Evolutionary conservation across 23 red algal genomes (phyloP), one percentile per base, ranked within the genome.

Genomic region (Cyanidium caldarium): DNA sequence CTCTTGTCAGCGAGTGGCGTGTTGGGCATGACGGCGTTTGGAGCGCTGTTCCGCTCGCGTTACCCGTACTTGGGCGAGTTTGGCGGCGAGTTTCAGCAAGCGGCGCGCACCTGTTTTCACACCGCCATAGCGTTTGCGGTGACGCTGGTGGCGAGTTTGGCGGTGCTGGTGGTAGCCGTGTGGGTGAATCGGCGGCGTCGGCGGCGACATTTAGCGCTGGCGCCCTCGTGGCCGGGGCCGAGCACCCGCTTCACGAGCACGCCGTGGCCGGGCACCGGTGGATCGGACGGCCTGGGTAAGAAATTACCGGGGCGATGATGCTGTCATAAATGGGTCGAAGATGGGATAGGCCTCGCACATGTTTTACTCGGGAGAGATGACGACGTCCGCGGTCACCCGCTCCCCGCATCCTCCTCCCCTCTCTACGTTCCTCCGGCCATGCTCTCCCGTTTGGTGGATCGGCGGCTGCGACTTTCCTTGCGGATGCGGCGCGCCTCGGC

Each of bases 401-500:
- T n/a, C n/a, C n/a, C n/a, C n/a, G 40, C 40, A 43, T 12, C 40
- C 40, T 43, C 40, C 10, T 43, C 17, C 40, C 17, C 40, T 12
- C 40, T 43, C 17, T 43, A 12, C 17, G 7, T 43, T 43, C 17
- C 40, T 43, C 17, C 40, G 10, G 40, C 40, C 17, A 12, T 43
- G 40, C 40, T 43, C 40, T 41, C 14, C 3, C 34, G 66, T 13
- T 28, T 3, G 15, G 35, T 41, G 38, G 36, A 38, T 41, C 35
- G 67, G 1, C 3, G 35, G 40, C 20, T 44, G 40, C 2, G 67
- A 42, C 36, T 66, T 37, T 77, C 73, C 57, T 68, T 66, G 25
- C 80, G 87, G 43, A 40, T 67, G 65, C 81, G 80, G 43, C 80
- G 81, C 7, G 80, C 80, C 66, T 85, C 80, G 12, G 58, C 66